A percentile compares a stretch with the other conserved stretches of the same genome.
phyloP scores from a whole-genome alignment of 2,329 filamentous ascomycete genomes.

The Helminthosporium solani region DNA sequence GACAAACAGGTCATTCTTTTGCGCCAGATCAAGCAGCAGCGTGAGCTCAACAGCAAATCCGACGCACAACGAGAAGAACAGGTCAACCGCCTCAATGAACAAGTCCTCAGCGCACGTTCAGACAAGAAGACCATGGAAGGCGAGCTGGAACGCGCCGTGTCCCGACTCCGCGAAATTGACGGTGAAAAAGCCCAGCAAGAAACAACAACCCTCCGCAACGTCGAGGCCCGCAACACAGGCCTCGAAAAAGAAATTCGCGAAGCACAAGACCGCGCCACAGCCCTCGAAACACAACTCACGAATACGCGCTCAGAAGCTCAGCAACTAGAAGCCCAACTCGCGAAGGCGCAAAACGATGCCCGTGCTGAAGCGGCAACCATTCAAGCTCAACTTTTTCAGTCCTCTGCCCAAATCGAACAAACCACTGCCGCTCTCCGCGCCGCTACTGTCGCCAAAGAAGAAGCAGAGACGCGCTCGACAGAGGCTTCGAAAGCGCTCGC shows the following conservation, averaged over 20 bases:
- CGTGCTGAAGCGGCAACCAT: conserved; percentile 37
- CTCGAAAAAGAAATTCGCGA: conserved; percentile 37
- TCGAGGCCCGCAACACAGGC: conserved; percentile 31
- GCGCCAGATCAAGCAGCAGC: conserved; percentile 92
- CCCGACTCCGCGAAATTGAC: conserved; percentile 33
- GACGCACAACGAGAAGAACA: conserved; percentile 55
- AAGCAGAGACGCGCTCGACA: conserved; percentile 31
- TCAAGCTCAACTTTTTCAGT: conserved; percentile 39
- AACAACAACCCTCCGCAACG: conserved; percentile 25
- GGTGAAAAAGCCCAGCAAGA: conserved; percentile 24
- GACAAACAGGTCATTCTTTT: conserved; percentile 89
- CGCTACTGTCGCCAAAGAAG: conserved; percentile 33
- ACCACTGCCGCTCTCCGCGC: conserved; percentile 24
- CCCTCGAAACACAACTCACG: conserved; percentile 35
- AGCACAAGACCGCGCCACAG: conserved; percentile 31
- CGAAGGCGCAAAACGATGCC: conserved; percentile 39
- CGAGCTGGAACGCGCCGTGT: conserved; percentile 39
- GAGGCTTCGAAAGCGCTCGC: conserved; percentile 32
- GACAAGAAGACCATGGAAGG: conserved; percentile 39
- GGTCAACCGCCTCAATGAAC: conserved; percentile 44
- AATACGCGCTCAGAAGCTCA: conserved; percentile 31
- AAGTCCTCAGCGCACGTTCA: conserved; percentile 39
- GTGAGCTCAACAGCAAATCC: conserved; percentile 85
- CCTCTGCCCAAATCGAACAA: conserved; percentile 35
- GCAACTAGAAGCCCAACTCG: conserved; percentile 37